Base-by-base conservation (phyloP, 441 rosid genomes). In the Bruguiera hainesii region DNA sequence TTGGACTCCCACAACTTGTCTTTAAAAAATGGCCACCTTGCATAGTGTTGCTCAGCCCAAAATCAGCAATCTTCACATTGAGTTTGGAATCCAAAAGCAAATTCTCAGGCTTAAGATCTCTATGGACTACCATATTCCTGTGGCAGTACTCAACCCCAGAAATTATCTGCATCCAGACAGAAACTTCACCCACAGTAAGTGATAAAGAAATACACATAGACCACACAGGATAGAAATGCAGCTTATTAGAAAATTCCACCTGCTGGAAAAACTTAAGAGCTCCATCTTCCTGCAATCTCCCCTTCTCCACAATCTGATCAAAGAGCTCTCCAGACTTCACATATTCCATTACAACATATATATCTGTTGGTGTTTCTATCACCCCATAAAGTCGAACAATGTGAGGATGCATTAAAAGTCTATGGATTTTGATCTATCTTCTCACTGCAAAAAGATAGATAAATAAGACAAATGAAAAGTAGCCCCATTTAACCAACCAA, bases 101-200 rank as follows among this genome's bases (percentile, higher is more conserved):
- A 78, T 94, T 94, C 75, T 94, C 99, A 48, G 99, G 98, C 82
- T 94, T 94, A 39, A 94, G 88, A 70, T 94, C 99, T 77, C 99
- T 84, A 55, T 91, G 98, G 69, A 87, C 98, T 46, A 94, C 91
- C 97, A 88, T 94, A 73, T 94, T 89, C 64, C 96, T 84, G 75
- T 94, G 99, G 85, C 99, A 94, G 78, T 88, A 91, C 80, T 91
- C 97, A 71, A 94, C 92, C 61, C 99, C 99, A 46, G 98, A 94
- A 65, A 94, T 88, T 57, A 94, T 89, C 98, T 94, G 97, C 90
- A 72, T 57, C 68, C 63, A 79, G 42, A 79, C 55, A 64, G 48
- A 59, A 57, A 21, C 65, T 75, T 63, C 23, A 31, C 39, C 15
- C 16, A 19, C 28, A 13, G 57, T 52, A 30, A 3, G 4, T 9